A percentile compares a stretch with the other conserved stretches of the same genome.
Evolutionary conservation across 2,329 filamentous ascomycete species (phyloP).

Genomic region (Aspergillus texensis): DNA sequence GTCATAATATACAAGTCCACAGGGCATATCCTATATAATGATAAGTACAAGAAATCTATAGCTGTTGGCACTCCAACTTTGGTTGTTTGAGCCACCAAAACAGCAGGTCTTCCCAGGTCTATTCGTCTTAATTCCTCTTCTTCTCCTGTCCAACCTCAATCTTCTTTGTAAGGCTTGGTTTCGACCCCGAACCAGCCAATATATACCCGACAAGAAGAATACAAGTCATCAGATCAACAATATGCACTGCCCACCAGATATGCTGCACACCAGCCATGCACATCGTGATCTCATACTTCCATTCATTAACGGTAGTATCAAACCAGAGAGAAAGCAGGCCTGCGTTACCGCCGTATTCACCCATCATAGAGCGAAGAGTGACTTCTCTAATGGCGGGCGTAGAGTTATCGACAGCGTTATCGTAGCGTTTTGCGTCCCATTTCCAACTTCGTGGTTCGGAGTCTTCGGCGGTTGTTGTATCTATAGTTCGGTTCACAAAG

Average conservation of each 20-base stretch:
- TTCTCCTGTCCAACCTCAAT: neutral
- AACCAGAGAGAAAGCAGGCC: conserved; percentile 90
- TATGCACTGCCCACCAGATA: conserved; percentile 90
- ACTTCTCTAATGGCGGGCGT: conserved; percentile 71
- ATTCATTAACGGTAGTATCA: conserved; percentile 69
- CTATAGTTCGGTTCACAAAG: conserved; percentile 66
- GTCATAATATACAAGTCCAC: neutral
- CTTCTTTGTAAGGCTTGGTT: neutral
- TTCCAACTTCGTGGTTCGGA: conserved; percentile 23
- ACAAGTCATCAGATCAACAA: conserved; percentile 62
- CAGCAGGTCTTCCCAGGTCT: neutral
- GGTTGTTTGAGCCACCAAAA: neutral
- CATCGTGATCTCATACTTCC: conserved; percentile 77
- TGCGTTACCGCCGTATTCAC: conserved; percentile 88
- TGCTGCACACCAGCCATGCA: conserved; percentile 85
- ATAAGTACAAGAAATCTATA: neutral
- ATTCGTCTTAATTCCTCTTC: neutral
- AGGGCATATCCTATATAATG: neutral
- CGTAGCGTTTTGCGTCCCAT: conserved; percentile 42
- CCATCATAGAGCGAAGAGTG: conserved; percentile 98
- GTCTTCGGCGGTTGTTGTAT: conserved; percentile 7
- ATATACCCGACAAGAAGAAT: conserved; percentile 32
- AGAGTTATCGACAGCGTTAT: neutral
- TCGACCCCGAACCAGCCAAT: conserved; percentile 7
- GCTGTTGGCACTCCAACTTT: neutral